phyloP scores from a whole-genome alignment of 2,329 filamentous ascomycete species.

The Cladosporium oxysporum region DNA sequence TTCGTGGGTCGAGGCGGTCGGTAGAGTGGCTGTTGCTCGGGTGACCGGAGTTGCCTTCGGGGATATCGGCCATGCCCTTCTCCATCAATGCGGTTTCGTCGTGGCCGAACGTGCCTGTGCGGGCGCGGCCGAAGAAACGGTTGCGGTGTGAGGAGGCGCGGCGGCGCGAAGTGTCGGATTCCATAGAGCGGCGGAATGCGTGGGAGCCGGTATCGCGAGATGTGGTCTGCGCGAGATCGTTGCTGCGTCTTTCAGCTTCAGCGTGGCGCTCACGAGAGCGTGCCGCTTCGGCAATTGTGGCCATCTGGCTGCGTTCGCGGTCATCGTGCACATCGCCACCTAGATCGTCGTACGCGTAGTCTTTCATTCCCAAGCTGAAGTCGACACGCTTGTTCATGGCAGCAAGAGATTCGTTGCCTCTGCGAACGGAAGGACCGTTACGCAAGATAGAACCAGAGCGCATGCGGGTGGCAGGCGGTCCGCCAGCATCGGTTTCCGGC shows the following conservation, averaged over 20 bases:
- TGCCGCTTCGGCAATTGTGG: conserved; percentile 41
- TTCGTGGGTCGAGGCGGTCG: conserved; percentile 35
- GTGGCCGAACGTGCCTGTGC: conserved; percentile 21
- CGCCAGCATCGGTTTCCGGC: conserved; percentile 27
- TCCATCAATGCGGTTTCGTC: conserved; percentile 38
- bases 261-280: conserved; percentile 35
- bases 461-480: conserved; percentile 23
- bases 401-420: conserved; percentile 58
- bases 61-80: conserved; percentile 40
- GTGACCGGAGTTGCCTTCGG: conserved; percentile 30
- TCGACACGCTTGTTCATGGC: conserved; percentile 65
- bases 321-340: conserved; percentile 68
- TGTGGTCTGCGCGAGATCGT: conserved; percentile 26
- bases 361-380: conserved; percentile 68
- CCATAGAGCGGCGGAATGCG: conserved; percentile 35
- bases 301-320: conserved; percentile 45
- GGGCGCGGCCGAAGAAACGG: conserved; percentile 55
- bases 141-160: conserved; percentile 55
- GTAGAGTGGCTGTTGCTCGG: conserved; percentile 15
- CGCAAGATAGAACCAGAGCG: conserved; percentile 58
- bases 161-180: conserved; percentile 27
- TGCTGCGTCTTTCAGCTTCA: conserved; percentile 24
- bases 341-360: conserved; percentile 59
- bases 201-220: conserved; percentile 30
- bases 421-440: conserved; percentile 40